Percentiles rank a stretch among this genome's conserved stretches.
These are phyloP conservation scores for Xylariaceae sp. DNA, from an alignment of 2,329 filamentous ascomycete genomes.

Conservation along the genomic window DNA sequence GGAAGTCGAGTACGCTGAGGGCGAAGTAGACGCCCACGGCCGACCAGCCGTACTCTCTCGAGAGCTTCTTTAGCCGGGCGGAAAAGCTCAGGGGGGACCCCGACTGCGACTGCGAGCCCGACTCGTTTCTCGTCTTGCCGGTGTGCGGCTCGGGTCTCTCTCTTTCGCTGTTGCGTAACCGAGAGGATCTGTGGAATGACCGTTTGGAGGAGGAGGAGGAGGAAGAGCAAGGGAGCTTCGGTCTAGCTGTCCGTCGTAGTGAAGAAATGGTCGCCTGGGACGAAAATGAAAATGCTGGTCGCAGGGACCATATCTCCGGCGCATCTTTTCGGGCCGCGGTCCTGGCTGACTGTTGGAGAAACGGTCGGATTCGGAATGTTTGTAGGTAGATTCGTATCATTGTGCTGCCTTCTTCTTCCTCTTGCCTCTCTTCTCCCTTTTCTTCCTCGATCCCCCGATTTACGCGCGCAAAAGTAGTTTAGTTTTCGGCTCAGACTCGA, in stretches of 20 bases:
- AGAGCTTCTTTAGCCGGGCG: constrained; percentile 73
- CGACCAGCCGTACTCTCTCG: constrained; percentile 89
- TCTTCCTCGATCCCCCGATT: not conserved
- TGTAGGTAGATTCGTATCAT: constrained; percentile 17
- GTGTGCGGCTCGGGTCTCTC: too few species aligned
- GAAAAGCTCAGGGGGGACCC: constrained; percentile 56
- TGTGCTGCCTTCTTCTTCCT: not conserved
- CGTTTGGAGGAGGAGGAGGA: constrained; percentile 19
- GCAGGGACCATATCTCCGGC: constrained; percentile 15
- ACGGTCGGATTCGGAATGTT: constrained; percentile 10
- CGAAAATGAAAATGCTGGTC: constrained; percentile 19
- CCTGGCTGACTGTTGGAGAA: constrained; percentile 12
- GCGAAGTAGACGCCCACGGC: constrained; percentile 86
- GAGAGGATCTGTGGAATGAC: constrained; percentile 24
- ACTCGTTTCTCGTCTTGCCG: too few species aligned
- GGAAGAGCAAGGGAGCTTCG: too few species aligned
- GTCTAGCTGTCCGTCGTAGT: too few species aligned
- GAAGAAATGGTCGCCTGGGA: too few species aligned
- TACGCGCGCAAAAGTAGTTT: too few species aligned
- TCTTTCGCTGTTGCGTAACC: constrained; percentile 21
- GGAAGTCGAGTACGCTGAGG: constrained; percentile 83
- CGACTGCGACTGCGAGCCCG: too few species aligned
- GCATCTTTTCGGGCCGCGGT: too few species aligned
- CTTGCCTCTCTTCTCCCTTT: not conserved
- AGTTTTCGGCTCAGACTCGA: too few species aligned